Conservation (phyloP, 306 rosid genomes). For the Gynostemma pentaphyllum region DNA sequence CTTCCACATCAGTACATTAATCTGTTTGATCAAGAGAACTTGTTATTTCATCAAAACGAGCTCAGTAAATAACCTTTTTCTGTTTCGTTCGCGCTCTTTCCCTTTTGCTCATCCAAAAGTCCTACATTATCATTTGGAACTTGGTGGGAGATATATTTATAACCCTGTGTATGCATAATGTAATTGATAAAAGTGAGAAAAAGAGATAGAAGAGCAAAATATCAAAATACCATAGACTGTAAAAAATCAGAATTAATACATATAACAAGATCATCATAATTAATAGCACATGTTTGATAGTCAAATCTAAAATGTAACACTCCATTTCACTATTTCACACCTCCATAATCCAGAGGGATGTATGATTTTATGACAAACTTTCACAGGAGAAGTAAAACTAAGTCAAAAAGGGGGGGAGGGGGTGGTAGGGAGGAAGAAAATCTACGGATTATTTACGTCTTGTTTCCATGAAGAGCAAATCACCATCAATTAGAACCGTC, state of each 20-base stretch:
- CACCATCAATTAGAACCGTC: constrained; percentile 10
- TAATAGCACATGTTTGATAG: background rate
- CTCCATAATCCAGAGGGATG: constrained; percentile 5
- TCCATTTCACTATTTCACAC: background rate
- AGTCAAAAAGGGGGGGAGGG: background rate
- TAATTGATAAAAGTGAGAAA: background rate
- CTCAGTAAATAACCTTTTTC: background rate
- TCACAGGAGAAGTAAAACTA: background rate
- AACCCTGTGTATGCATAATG: background rate
- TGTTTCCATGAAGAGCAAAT: too few relatives aligned
- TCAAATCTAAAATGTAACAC: background rate
- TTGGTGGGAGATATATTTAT: background rate
- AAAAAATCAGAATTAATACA: too few relatives aligned
- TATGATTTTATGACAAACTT: background rate
- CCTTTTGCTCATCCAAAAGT: background rate
- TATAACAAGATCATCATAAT: too few relatives aligned
- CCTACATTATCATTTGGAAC: background rate
- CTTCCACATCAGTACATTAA: background rate
- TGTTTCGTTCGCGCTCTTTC: background rate
- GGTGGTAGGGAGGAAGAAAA: background rate
- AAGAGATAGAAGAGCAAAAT: background rate
- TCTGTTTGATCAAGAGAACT: background rate
- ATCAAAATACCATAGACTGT: background rate
- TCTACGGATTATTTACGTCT: background rate
- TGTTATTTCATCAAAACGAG: constrained; percentile 2